phyloP scores from a whole-genome alignment of 495 filamentous ascomycete species.

The Xylaria acuta region DNA sequence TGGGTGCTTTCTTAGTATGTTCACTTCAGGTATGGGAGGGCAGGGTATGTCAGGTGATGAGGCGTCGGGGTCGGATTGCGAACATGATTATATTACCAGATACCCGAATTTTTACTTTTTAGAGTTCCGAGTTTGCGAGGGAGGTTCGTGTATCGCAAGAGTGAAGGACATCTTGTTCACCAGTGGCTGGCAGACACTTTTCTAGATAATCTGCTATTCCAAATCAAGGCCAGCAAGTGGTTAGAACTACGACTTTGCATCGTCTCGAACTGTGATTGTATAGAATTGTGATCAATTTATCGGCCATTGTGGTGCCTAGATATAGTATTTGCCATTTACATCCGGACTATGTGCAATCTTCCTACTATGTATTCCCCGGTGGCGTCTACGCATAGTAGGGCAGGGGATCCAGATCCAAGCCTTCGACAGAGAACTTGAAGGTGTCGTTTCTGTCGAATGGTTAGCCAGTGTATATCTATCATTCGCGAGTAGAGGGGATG shows the following conservation, averaged over 20 bases:
- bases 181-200: slow-evolving; percentile 6
- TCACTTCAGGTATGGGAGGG: slow-evolving; percentile 8
- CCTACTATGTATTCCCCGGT: not conserved
- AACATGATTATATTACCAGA: slow-evolving; percentile 24
- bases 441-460: slow-evolving; percentile 67
- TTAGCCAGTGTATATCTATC: not conserved
- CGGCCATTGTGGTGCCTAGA: not conserved
- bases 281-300: not conserved
- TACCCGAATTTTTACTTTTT: slow-evolving; percentile 22
- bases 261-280: too few relatives aligned
- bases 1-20: slow-evolving; percentile 1
- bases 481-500: not conserved
- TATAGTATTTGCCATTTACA: not conserved
- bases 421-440: slow-evolving; percentile 78
- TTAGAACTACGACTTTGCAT: not conserved
- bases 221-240: slow-evolving; percentile 5
- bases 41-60: slow-evolving; percentile 8
- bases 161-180: not conserved
- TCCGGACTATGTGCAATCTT: not conserved
- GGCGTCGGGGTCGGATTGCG: slow-evolving; percentile 21
- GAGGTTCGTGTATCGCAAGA: not conserved
- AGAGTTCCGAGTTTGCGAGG: not conserved
- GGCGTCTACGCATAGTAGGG: slow-evolving; percentile 52
- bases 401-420: slow-evolving; percentile 74
- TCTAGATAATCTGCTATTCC: not conserved